phyloP scores from a whole-genome alignment of 108 stramenopile species.

The Cylindrotheca closterium region DNA sequence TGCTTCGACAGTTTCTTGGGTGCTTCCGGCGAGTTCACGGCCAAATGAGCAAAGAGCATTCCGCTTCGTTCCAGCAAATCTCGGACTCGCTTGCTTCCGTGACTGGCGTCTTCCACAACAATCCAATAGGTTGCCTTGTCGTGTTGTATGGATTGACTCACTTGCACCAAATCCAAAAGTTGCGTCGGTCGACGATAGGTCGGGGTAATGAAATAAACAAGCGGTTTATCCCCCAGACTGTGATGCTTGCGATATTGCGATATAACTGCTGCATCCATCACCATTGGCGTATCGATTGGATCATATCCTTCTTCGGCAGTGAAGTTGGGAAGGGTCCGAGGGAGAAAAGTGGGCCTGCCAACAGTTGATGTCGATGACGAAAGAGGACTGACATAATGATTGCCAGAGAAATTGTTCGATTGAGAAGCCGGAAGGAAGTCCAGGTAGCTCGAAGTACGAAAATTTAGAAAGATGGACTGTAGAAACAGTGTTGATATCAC shows the following conservation, averaged over 20 bases:
- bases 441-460: too few relatives aligned
- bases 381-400: too few relatives aligned
- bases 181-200: constrained; percentile 20
- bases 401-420: too few relatives aligned
- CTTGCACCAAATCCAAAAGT: constrained; percentile 7
- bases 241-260: constrained; percentile 1
- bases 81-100: constrained; percentile 11
- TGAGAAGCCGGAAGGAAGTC: too few relatives aligned
- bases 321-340: not conserved
- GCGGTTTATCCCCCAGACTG: constrained; percentile 5
- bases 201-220: constrained; percentile 23
- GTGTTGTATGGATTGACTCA: not conserved
- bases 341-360: too few relatives aligned
- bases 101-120: constrained; percentile 13
- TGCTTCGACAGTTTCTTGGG: too few relatives aligned
- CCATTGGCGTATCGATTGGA: not conserved
- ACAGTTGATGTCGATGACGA: too few relatives aligned
- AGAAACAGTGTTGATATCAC: too few relatives aligned
- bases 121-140: constrained; percentile 24
- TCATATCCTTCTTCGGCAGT: not conserved
- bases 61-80: constrained; percentile 5
- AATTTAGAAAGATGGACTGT: too few relatives aligned
- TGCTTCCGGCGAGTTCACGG: not conserved
- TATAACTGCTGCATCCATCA: not conserved
- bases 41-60: constrained; percentile 7